Base-by-base conservation (phyloP, 116 monocot genomes). In the Trichopus zeylanicus region DNA sequence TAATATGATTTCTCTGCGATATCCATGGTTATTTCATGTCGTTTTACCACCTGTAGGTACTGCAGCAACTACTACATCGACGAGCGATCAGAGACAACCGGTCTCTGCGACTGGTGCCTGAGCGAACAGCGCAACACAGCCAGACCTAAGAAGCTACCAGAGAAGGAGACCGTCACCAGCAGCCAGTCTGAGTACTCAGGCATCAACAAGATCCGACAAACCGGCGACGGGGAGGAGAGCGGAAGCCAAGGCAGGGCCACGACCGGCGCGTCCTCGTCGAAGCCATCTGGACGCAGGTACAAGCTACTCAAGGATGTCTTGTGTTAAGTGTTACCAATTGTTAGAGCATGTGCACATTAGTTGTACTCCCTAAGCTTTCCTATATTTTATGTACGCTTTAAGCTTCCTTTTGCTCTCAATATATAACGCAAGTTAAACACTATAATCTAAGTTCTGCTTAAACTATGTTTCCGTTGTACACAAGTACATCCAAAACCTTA, bases 231-330 rank as follows among this genome's bases (percentile, higher is more conserved):
- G 10, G 65, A 66, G 55, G 67, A 64, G 1, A 56, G 24, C 33
- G 58, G 53, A 11, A 34, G 55, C 46, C 57, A 73, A 0, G 64
- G 51, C 21, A 65, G 48, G 63, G 48, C 24, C 31, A 38, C 27
- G 15, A 34, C 53, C 32, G 29, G 26, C 2, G 28, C 76, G 5
- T 66, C 83, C 10, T 68, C 83, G 7, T 23, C 73, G 1, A 81
- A 82, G 62, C 61, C 72, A 24, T 11, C 72, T 4, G 82, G 71
- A 24, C 77, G 88, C 29, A 71, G 85, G 67, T 88, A 93, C 65
- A 85, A 88, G 72, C 82, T 85, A 7, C 85, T 88, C 48, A 88
- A 88, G 57, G 93, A 93, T 64, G 89, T 88, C 20, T 19, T 88
- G 26, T 82, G 85, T 63, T 89, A 48, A 66, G 24, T 20, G 24